Evolutionary conservation across 2,329 filamentous ascomycete genomes (phyloP), one percentile per base, ranked within the genome.

Genomic region (Neophaeococcomyces aloes): DNA sequence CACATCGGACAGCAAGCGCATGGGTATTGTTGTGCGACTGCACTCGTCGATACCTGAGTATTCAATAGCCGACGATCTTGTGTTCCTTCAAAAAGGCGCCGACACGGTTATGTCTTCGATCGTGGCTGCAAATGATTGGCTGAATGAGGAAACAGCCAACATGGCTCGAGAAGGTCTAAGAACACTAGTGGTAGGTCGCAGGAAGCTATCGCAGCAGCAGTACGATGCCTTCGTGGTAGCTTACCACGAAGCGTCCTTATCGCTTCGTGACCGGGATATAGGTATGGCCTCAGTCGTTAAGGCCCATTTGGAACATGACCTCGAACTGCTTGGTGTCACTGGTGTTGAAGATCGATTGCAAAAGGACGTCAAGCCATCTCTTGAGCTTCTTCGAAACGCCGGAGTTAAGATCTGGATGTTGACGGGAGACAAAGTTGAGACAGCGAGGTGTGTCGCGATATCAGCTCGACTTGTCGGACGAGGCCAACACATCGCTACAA

Each of bases 341-440:
- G 91, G 91, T 51, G 91, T 98, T 0, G 93, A 98, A 63, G 91
- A 98, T 65, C 94, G 94, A 60, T 75, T 98, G 10, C 91, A 98
- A 61, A 81, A 81, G 50, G 87, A 96, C 57, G 91, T 98, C 58
- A 98, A 96, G 62, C 84, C 89, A 1, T 94, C 87, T 0, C 72
- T 98, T 4, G 93, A 98, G 63, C 76, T 98, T 4, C 75, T 98
- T 41, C 85, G 91, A 53, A 98, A 98, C 57, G 91, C 91, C 0
- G 91, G 91, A 19, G 91, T 98, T 66, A 96, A 96, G 64, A 96
- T 98, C 39, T 98, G 91, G 91, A 98, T 98, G 91, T 71, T 98
- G 60, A 98, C 91, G 0, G 91, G 91, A 36, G 91, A 98, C 71
- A 98, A 98, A 65, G 86, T 98, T 2, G 91, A 98, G 65, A 98